Evolutionary conservation across 441 rosid genomes (phyloP), one percentile per base, ranked within the genome.

Genomic region (Monsonia emarginata): DNA sequence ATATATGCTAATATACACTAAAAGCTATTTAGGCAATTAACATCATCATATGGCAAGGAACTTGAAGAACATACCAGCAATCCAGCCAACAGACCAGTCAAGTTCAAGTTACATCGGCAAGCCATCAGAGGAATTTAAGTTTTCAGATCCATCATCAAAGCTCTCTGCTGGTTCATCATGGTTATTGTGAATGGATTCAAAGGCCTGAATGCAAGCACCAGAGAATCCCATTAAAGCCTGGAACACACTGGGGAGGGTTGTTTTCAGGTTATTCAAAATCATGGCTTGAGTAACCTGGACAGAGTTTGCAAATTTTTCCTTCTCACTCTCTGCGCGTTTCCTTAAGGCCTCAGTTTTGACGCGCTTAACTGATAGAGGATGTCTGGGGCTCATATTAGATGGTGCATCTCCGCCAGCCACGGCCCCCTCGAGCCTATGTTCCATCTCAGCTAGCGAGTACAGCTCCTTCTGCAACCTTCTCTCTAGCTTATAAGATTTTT

Each of bases 231-330:
- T 77, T 50, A 94, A 75, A 68, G 84, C 84, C 79, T 80, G 86
- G 71, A 94, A 94, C 34, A 86, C 86, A 64, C 69, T 82, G 40
- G 99, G 99, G 54, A 94, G 96, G 77, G 80, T 77, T 44, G 88
- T 78, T 78, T 82, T 89, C 32, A 94, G 86, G 75, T 85, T 83
- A 80, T 65, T 86, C 50, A 94, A 76, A 63, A 80, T 83, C 92
- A 85, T 83, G 69, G 74, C 80, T 74, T 75, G 79, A 60, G 92
- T 86, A 4, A 62, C 74, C 80, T 86, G 81, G 2, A 83, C 80
- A 0, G 86, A 76, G 75, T 73, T 75, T 46, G 75, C 68, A 80
- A 78, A 83, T 70, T 80, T 86, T 54, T 76, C 65, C 71, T 82
- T 82, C 86, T 88, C 96, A 13, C 42, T 8, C 1, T 91, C 88